Conservation (phyloP, 306 rosid species). For the Cajanus cajan region DNA sequence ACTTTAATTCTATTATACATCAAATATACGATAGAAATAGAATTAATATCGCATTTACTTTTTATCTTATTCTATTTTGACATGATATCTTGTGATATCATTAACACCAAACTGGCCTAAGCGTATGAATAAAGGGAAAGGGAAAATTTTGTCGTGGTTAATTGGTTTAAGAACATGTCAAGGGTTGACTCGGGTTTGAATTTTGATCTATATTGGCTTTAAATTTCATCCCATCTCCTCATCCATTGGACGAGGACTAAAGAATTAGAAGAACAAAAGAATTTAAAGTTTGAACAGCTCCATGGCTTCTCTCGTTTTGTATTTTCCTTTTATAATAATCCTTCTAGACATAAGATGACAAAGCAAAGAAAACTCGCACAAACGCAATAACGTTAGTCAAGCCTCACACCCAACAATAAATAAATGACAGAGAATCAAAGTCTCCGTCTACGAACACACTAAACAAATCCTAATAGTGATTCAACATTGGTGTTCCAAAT, state of each 20-base stretch:
- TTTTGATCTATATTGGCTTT: not conserved
- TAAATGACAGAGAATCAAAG: not conserved
- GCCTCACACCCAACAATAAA: not conserved
- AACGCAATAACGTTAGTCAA: not conserved
- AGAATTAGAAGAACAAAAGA: not conserved
- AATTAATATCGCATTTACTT: too few species aligned
- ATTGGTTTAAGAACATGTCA: not conserved
- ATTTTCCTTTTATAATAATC: not conserved
- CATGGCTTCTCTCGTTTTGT: not conserved
- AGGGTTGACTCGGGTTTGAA: not conserved
- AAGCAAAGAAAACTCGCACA: not conserved
- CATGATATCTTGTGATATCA: too few species aligned
- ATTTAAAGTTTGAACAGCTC: slow-evolving; percentile 8
- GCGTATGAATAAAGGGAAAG: not conserved
- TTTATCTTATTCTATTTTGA: too few species aligned
- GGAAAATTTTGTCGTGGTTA: not conserved
- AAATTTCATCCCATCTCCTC: not conserved
- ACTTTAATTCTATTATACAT: too few species aligned
- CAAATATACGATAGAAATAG: too few species aligned
- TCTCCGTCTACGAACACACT: not conserved
- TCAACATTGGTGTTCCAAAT: slow-evolving; percentile 21
- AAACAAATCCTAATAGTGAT: not conserved
- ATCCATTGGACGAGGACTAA: slow-evolving; percentile 12
- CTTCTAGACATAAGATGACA: slow-evolving; percentile 29
- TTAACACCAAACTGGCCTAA: not conserved